Evolutionary conservation across 1,284 basidiomycete species (phyloP).

Genomic region (Trametes hirsuta): DNA sequence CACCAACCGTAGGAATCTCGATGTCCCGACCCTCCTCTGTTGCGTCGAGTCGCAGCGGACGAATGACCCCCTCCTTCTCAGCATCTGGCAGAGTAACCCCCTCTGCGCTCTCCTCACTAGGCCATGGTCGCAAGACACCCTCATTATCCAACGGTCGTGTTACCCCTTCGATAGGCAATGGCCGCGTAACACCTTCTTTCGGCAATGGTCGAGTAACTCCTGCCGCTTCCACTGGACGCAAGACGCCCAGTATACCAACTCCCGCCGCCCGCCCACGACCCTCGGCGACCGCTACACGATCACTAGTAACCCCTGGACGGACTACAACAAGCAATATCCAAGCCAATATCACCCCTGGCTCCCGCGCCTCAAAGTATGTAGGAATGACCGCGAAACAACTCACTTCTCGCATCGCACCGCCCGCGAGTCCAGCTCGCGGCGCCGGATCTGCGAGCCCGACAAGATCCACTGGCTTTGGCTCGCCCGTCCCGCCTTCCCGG

Average conservation of each 20-base stretch:
- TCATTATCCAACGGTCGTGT: slow-evolving; percentile 26
- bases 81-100: slow-evolving; percentile 35
- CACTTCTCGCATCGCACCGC: slow-evolving; percentile 45
- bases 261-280: slow-evolving; percentile 29
- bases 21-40: slow-evolving; percentile 77
- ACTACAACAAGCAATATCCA: slow-evolving; percentile 20
- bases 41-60: slow-evolving; percentile 70
- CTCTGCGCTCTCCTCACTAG: slow-evolving; percentile 24
- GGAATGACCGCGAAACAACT: slow-evolving; percentile 85
- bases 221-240: slow-evolving; percentile 32
- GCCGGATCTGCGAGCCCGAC: slow-evolving; percentile 41
- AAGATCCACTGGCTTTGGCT: slow-evolving; percentile 36
- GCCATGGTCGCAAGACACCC: slow-evolving; percentile 34
- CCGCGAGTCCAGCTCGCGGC: slow-evolving; percentile 34
- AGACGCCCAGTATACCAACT: slow-evolving; percentile 33
- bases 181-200: slow-evolving; percentile 55
- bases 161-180: slow-evolving; percentile 42
- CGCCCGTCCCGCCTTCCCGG: slow-evolving; percentile 29
- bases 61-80: slow-evolving; percentile 51
- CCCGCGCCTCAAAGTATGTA: slow-evolving; percentile 81
- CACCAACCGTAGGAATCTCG: slow-evolving; percentile 66
- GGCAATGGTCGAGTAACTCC: slow-evolving; percentile 43
- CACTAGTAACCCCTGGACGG: slow-evolving; percentile 27
- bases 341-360: slow-evolving; percentile 70
- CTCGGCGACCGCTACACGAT: slow-evolving; percentile 13